These are phyloP conservation scores for Syzygium grande DNA, from an alignment of 345 rosid genomes.

Conservation along the genomic window DNA sequence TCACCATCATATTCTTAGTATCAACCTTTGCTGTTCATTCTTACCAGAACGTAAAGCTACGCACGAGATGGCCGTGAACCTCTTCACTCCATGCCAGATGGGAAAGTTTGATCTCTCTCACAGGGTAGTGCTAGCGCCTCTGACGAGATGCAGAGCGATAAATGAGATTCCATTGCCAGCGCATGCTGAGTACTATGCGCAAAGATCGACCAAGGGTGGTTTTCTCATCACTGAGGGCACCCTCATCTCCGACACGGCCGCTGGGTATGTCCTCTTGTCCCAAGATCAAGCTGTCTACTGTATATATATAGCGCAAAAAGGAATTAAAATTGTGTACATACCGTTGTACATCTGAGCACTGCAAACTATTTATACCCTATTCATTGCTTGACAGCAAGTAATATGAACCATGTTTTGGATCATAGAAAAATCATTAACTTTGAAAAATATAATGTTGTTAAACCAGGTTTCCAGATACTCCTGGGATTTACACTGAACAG, in stretches of 20 bases:
- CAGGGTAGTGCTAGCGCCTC: constrained; percentile 86
- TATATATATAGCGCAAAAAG: not conserved
- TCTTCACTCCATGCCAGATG: constrained; percentile 58
- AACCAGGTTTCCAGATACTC: constrained; percentile 65
- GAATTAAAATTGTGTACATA: not conserved
- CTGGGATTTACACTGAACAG: constrained; percentile 78
- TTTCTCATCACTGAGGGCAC: constrained; percentile 86
- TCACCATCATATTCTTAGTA: not conserved
- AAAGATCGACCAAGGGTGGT: constrained; percentile 76
- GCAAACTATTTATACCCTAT: not conserved
- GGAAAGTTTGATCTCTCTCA: constrained; percentile 65
- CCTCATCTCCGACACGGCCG: constrained; percentile 41
- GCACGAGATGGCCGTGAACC: constrained; percentile 6
- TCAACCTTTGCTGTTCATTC: not conserved
- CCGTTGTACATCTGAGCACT: not conserved
- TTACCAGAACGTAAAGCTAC: not conserved
- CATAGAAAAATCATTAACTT: not conserved
- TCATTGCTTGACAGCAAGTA: not conserved
- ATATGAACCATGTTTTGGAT: not conserved
- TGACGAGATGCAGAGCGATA: constrained; percentile 88
- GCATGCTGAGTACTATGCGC: constrained; percentile 64
- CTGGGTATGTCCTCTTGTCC: constrained; percentile 15
- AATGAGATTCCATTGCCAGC: constrained; percentile 56
- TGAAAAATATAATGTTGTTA: not conserved
- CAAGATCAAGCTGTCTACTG: not conserved